Percentiles rank a stretch among this genome's conserved stretches.
phyloP scores from a whole-genome alignment of 2,329 filamentous ascomycete species.

The Botrytis medusae region DNA sequence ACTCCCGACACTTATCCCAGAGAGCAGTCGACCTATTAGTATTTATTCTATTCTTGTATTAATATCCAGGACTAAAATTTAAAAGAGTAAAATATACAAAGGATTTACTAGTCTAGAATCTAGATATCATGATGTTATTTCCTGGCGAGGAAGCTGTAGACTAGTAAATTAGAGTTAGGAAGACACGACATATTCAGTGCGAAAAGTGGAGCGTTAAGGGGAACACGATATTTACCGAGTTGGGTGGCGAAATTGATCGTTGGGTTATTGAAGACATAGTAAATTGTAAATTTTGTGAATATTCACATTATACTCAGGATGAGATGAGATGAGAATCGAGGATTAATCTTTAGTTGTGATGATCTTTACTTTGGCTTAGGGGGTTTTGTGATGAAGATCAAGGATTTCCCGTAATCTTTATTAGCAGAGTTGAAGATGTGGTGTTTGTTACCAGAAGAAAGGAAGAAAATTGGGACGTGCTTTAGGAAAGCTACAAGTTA shows the following conservation, averaged over 20 bases:
- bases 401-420: too few relatives aligned
- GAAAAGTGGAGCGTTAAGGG: not conserved
- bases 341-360: rapidly evolving
- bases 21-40: not conserved
- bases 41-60: not conserved
- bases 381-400: too few relatives aligned
- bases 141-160: too few relatives aligned
- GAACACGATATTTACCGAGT: not conserved
- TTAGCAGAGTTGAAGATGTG: not conserved
- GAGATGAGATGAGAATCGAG: not conserved
- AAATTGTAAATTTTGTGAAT: too few relatives aligned
- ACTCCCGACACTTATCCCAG: not conserved
- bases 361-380: rapidly evolving
- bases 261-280: not conserved
- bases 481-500: rapidly evolving
- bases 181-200: not conserved
- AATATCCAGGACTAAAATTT: rapidly evolving
- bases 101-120: too few relatives aligned
- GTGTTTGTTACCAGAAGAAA: not conserved
- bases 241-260: not conserved
- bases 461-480: not conserved
- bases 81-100: not conserved
- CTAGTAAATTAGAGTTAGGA: not conserved
- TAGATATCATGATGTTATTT: too few relatives aligned
- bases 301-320: not conserved